These are phyloP conservation scores for Olyra latifolia DNA, from an alignment of 176 grass and related monocot species.

Conservation along the genomic window DNA sequence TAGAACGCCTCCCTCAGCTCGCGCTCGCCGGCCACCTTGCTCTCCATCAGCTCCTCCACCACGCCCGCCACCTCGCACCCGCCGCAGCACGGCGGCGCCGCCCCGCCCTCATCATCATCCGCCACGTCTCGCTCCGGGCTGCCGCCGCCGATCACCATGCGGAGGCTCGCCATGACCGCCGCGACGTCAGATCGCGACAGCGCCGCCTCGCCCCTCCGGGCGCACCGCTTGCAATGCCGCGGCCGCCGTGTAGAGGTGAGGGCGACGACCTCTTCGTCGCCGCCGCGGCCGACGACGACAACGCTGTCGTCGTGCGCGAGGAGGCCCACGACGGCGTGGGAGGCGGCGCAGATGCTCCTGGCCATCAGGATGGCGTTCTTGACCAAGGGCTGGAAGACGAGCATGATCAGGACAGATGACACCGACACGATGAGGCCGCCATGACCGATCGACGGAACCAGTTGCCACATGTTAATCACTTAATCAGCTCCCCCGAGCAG, in stretches of 20 bases:
- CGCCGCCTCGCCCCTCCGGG: not conserved
- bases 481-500: too few species aligned
- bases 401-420: slow-evolving; percentile 53
- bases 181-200: slow-evolving; percentile 25
- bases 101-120: not conserved
- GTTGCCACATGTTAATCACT: not conserved
- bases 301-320: not conserved
- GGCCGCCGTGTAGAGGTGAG: not conserved
- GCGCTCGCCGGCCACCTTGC: slow-evolving; percentile 51
- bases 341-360: not conserved
- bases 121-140: not conserved
- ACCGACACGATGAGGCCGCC: slow-evolving; percentile 28
- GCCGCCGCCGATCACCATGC: not conserved
- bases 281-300: not conserved
- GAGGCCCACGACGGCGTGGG: not conserved
- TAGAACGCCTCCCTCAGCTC: slow-evolving; percentile 74
- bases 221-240: slow-evolving; percentile 27
- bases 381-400: slow-evolving; percentile 11
- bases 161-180: slow-evolving; percentile 34
- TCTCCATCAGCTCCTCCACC: slow-evolving; percentile 42
- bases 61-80: slow-evolving; percentile 31
- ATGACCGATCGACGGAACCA: not conserved
- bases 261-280: not conserved
- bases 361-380: slow-evolving; percentile 5
- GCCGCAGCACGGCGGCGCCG: not conserved